Percentiles rank a stretch among this genome's conserved stretches.
These are phyloP conservation scores for Alternaria burnsii DNA, from an alignment of 2,329 filamentous ascomycete genomes.

Conservation along the genomic window DNA sequence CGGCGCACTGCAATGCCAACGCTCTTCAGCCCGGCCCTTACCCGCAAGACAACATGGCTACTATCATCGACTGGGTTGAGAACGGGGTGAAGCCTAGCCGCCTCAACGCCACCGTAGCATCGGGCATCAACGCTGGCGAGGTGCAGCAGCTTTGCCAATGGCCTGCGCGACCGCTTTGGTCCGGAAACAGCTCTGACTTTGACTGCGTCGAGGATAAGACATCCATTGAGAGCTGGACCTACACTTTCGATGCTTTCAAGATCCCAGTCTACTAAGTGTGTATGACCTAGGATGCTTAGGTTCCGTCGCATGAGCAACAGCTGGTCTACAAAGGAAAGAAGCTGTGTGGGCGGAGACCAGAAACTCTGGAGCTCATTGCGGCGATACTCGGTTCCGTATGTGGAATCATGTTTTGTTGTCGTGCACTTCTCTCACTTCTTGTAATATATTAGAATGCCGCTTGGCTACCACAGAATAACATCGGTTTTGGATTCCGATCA, in stretches of 20 bases:
- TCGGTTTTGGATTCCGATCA: not conserved
- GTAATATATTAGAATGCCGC: not conserved
- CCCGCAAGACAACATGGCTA: conserved; percentile 53
- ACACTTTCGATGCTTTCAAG: conserved; percentile 52
- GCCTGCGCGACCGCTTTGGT: conserved; percentile 55
- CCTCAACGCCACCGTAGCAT: conserved; percentile 52
- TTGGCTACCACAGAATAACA: not conserved
- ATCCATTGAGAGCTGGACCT: conserved; percentile 53
- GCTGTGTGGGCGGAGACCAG: not conserved
- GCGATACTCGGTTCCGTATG: not conserved
- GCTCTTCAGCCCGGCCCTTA: conserved; percentile 47
- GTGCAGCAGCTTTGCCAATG: conserved; percentile 54
- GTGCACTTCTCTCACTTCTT: not conserved
- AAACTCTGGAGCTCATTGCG: not conserved
- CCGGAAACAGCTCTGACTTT: conserved; percentile 42
- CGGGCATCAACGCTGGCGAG: conserved; percentile 44
- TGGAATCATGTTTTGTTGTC: not conserved
- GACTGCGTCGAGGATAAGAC: conserved; percentile 52
- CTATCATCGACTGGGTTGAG: conserved; percentile 61
- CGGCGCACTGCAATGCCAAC: conserved; percentile 58
- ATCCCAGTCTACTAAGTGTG: conserved; percentile 33
- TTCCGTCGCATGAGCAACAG: not conserved
- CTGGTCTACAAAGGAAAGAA: too few relatives aligned
- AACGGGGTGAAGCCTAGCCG: conserved; percentile 56
- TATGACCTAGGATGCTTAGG: not conserved